These are phyloP conservation scores for Stromatinia cepivora DNA, from an alignment of 2,329 filamentous ascomycete species.

Conservation along the genomic window DNA sequence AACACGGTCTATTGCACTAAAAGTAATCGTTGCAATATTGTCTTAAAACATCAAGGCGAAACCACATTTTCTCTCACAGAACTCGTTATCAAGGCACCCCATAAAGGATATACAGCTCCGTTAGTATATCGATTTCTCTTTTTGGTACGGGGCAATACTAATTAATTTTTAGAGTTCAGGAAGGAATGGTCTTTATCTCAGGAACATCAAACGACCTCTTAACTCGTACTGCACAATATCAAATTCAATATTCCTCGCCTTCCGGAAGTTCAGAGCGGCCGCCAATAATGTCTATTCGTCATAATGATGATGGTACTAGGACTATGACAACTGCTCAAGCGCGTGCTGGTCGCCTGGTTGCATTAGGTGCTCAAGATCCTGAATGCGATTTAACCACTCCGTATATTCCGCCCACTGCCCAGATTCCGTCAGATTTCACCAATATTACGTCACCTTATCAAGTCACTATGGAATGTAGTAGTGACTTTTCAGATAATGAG, in stretches of 20 bases:
- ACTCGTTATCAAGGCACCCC: conserved; percentile 83
- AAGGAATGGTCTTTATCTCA: conserved; percentile 88
- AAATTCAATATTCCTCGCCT: conserved; percentile 61
- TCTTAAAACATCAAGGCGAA: conserved; percentile 77
- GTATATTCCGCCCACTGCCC: conserved; percentile 46
- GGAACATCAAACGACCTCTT: conserved; percentile 81
- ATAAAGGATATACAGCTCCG: conserved; percentile 79
- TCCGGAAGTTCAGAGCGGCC: conserved; percentile 40
- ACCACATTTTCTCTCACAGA: conserved; percentile 82
- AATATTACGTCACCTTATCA: conserved; percentile 51
- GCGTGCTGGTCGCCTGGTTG: conserved; percentile 49
- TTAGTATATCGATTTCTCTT: conserved; percentile 51
- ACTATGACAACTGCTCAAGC: conserved; percentile 48
- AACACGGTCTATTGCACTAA: conserved; percentile 87
- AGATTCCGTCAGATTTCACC: conserved; percentile 58
- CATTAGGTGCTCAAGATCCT: conserved; percentile 43
- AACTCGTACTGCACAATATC: conserved; percentile 70
- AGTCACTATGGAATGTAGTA: conserved; percentile 60
- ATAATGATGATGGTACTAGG: conserved; percentile 54
- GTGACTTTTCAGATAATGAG: conserved; percentile 48
- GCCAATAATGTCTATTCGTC: conserved; percentile 53
- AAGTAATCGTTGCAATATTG: conserved; percentile 81
- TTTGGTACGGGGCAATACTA: conserved; percentile 23
- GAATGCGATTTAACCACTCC: conserved; percentile 41
- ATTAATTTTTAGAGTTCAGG: conserved; percentile 64